Conservation (phyloP, 345 rosid genomes). For the Euphorbia lathyris region DNA sequence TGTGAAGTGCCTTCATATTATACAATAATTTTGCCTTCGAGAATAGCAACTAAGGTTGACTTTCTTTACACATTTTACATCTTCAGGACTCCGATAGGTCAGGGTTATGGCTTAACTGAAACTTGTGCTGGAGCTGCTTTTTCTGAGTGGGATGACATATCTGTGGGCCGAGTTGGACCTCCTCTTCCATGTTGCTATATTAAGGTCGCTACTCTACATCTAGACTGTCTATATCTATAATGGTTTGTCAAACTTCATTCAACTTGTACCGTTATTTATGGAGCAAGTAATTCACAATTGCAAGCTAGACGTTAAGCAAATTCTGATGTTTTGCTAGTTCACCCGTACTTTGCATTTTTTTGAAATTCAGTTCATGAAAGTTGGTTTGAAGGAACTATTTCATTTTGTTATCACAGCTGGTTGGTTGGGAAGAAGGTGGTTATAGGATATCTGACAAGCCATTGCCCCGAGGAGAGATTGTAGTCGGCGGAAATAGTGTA, state of each 20-base stretch:
- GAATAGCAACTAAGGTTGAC: slow-evolving; percentile 7
- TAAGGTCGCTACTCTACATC: slow-evolving; percentile 43
- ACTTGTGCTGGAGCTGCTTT: slow-evolving; percentile 88
- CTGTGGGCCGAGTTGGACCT: slow-evolving; percentile 88
- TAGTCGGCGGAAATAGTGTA: slow-evolving; percentile 72
- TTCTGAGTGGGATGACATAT: slow-evolving; percentile 67
- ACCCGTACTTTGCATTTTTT: not conserved
- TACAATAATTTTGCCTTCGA: not conserved
- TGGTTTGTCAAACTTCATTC: not conserved
- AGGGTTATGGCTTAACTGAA: slow-evolving; percentile 96
- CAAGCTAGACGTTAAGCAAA: not conserved
- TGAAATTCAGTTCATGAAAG: not conserved
- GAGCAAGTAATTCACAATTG: slow-evolving; percentile 2
- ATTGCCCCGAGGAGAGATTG: slow-evolving; percentile 93
- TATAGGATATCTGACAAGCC: slow-evolving; percentile 66
- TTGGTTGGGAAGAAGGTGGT: slow-evolving; percentile 91
- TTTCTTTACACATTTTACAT: slow-evolving; percentile 12
- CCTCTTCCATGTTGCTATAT: slow-evolving; percentile 76
- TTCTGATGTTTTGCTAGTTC: not conserved
- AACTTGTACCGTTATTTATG: not conserved
- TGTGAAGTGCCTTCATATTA: not conserved
- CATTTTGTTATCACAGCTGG: slow-evolving; percentile 52
- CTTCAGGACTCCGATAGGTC: slow-evolving; percentile 75
- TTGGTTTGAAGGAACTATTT: not conserved
- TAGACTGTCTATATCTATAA: not conserved